Conservation (phyloP, 768 basidiomycete genomes). For the Xerocomus potaroensis region DNA sequence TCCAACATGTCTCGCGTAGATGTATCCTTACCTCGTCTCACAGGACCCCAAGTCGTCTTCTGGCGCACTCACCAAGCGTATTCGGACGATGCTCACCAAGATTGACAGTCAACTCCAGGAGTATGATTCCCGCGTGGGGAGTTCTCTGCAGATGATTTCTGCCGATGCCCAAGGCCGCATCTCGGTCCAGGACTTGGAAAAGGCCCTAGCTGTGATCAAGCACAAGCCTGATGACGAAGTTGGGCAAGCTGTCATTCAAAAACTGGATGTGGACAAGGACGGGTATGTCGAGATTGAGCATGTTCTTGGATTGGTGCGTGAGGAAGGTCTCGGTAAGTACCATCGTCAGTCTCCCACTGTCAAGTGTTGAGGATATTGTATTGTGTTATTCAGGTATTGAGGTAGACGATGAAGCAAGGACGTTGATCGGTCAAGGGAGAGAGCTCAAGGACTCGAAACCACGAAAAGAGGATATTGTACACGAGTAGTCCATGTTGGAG, state of each 20-base stretch:
- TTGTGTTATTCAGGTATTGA: conserved; percentile 56
- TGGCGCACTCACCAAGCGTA: conserved; percentile 90
- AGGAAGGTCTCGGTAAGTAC: conserved; percentile 74
- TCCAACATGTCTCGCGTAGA: not conserved
- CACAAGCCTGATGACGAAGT: conserved; percentile 90
- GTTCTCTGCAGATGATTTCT: conserved; percentile 80
- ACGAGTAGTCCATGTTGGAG: conserved; percentile 42
- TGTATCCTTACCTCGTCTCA: not conserved
- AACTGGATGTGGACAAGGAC: conserved; percentile 94
- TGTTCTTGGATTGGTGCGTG: conserved; percentile 81
- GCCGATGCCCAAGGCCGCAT: conserved; percentile 86
- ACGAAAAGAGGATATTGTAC: conserved; percentile 95
- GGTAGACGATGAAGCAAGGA: conserved; percentile 80
- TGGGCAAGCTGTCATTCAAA: conserved; percentile 81
- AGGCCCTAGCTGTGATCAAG: conserved; percentile 89
- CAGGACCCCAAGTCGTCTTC: conserved; percentile 78
- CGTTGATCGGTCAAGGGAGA: conserved; percentile 75
- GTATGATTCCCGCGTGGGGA: conserved; percentile 86
- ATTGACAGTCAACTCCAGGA: conserved; percentile 89
- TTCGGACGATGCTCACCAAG: conserved; percentile 93
- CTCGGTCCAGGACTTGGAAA: conserved; percentile 82
- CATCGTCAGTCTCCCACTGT: not conserved
- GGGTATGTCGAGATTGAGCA: conserved; percentile 95
- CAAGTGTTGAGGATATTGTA: conserved; percentile 5
- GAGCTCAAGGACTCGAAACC: conserved; percentile 77